A percentile compares a stretch with the other conserved stretches of the same genome.
phyloP scores from a whole-genome alignment of 352 stramenopile species.

The Paralagenidium karlingii region DNA sequence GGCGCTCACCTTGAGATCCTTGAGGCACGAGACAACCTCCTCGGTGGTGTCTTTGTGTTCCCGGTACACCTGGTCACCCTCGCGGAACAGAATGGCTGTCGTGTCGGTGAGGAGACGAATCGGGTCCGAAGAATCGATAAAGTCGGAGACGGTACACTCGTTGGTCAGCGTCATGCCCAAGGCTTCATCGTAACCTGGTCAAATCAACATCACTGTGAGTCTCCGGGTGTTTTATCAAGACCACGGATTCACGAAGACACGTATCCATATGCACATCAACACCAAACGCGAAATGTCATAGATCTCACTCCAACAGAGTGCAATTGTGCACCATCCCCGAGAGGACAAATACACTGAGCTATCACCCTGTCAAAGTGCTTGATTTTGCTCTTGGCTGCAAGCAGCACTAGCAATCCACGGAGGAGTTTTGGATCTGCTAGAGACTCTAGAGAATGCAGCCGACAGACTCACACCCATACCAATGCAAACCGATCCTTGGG shows the following conservation, averaged over 20 bases:
- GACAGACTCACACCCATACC: constrained; percentile 15
- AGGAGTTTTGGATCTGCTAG: constrained; percentile 43
- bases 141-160: constrained; percentile 75
- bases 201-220: constrained; percentile 1
- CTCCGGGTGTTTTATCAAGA: too few species aligned
- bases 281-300: constrained; percentile 50
- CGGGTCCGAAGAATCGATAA: constrained; percentile 84
- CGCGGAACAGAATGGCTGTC: constrained; percentile 88
- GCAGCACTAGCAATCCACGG: constrained; percentile 77
- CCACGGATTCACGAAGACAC: too few species aligned
- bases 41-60: constrained; percentile 65
- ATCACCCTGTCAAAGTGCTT: constrained; percentile 50
- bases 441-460: constrained; percentile 86
- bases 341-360: too few species aligned
- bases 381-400: constrained; percentile 86
- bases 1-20: constrained; percentile 87
- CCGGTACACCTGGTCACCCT: constrained; percentile 66
- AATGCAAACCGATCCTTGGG: constrained; percentile 10
- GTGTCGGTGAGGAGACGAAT: constrained; percentile 93
- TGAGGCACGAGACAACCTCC: constrained; percentile 64
- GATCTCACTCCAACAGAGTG: constrained; percentile 52
- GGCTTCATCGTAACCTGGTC: constrained; percentile 86
- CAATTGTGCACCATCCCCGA: constrained; percentile 21
- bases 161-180: constrained; percentile 78
- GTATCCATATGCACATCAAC: too few species aligned